phyloP scores from a whole-genome alignment of 1,284 basidiomycete species.

The Boletellus sp. region DNA sequence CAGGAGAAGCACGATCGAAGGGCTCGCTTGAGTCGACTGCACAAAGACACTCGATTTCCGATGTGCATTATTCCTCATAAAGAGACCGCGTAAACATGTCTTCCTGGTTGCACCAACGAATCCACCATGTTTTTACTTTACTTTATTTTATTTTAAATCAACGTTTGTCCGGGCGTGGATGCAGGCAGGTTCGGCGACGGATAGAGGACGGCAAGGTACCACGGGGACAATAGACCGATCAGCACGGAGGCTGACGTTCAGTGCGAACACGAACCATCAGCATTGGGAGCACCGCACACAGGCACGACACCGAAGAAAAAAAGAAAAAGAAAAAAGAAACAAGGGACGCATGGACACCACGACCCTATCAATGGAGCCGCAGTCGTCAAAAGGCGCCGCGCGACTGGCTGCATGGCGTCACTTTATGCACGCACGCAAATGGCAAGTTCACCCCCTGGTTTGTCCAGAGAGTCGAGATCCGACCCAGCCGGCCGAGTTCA shows the following conservation, averaged over 20 bases:
- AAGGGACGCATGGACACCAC: conserved; percentile 20
- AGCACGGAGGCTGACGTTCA: not conserved
- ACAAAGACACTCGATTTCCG: not conserved
- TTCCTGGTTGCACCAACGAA: not conserved
- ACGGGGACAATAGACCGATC: too few species aligned
- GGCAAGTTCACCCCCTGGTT: conserved; percentile 19
- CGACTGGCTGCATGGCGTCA: conserved; percentile 14
- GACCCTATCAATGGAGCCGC: conserved; percentile 20
- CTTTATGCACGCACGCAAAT: conserved; percentile 18
- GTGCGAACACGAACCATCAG: conserved; percentile 8
- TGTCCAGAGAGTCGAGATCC: conserved; percentile 19
- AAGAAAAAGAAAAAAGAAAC: conserved; percentile 2
- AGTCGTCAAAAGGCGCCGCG: conserved; percentile 15
- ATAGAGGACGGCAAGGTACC: not conserved
- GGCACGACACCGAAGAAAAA: not conserved
- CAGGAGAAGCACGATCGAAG: not conserved
- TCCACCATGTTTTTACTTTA: not conserved
- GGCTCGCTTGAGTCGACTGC: not conserved
- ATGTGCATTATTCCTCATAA: not conserved
- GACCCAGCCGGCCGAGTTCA: conserved; percentile 5
- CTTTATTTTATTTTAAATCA: too few species aligned
- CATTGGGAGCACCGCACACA: not conserved
- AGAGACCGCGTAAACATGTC: not conserved
- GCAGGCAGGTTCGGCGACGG: not conserved
- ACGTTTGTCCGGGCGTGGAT: too few species aligned